Evolutionary conservation across 2,329 filamentous ascomycete species (phyloP).

Genomic region (Trichoderma arundinaceum): DNA sequence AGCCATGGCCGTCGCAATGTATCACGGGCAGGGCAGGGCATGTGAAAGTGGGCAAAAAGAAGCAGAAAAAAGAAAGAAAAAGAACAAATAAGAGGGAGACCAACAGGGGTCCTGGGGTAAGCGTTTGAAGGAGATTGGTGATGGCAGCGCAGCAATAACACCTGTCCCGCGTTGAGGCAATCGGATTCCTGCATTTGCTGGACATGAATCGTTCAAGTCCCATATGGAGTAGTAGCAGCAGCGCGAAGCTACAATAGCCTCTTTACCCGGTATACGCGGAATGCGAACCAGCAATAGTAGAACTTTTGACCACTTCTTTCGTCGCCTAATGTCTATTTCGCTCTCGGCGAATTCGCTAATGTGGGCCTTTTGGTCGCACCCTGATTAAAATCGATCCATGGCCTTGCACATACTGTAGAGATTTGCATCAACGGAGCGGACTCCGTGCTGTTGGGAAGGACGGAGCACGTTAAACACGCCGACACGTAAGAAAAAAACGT

Average conservation of each 20-base stretch:
- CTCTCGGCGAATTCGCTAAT: conserved; percentile 21
- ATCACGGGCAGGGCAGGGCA: not conserved
- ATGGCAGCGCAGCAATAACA: not conserved
- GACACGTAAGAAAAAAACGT: not conserved
- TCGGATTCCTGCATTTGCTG: not conserved
- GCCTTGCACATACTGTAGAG: not conserved
- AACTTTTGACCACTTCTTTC: not conserved
- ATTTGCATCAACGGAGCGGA: conserved; percentile 13
- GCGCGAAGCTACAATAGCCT: not conserved
- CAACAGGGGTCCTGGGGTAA: not conserved
- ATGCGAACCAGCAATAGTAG: not conserved
- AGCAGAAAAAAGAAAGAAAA: not conserved
- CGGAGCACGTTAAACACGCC: not conserved
- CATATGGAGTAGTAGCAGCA: not conserved
- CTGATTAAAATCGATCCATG: conserved; percentile 16
- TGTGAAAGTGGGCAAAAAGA: not conserved
- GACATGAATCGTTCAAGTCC: conserved; percentile 14
- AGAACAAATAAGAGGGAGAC: not conserved
- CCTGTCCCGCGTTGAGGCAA: not conserved
- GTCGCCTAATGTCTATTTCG: conserved; percentile 14
- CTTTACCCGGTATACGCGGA: conserved; percentile 15
- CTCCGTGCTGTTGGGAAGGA: conserved; percentile 11
- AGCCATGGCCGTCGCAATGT: not conserved
- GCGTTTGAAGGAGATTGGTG: not conserved
- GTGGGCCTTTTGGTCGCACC: conserved; percentile 21